phyloP scores from a whole-genome alignment of 1,284 basidiomycete genomes.

The Veloboletus limbatus region DNA sequence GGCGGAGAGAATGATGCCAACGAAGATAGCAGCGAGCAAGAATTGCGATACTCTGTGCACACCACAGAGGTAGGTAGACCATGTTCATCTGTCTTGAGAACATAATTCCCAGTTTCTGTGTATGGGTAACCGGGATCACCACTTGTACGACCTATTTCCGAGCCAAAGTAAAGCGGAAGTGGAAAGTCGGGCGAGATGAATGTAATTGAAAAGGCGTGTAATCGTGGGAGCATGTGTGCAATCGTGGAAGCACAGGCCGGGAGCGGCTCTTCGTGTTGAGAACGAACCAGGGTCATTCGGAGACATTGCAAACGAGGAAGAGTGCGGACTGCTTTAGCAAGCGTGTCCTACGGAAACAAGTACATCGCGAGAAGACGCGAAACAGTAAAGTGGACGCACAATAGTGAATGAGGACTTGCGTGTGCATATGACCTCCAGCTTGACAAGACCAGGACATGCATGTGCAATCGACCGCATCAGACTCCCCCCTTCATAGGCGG shows the following conservation, averaged over 20 bases:
- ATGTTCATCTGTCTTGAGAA: constrained; percentile 44
- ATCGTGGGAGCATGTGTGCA: constrained; percentile 60
- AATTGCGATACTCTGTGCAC: constrained; percentile 47
- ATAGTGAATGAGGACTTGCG: constrained; percentile 68
- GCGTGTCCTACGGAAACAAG: constrained; percentile 39
- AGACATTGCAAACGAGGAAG: constrained; percentile 61
- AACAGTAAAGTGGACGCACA: constrained; percentile 39
- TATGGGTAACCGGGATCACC: constrained; percentile 30
- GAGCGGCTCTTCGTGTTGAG: constrained; percentile 61
- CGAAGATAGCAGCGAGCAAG: constrained; percentile 37
- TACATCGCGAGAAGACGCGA: constrained; percentile 1
- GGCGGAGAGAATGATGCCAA: constrained; percentile 36
- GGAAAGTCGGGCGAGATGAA: constrained; percentile 51
- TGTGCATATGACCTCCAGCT: constrained; percentile 62
- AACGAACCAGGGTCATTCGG: constrained; percentile 58
- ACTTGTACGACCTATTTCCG: constrained; percentile 30
- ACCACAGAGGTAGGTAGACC: constrained; percentile 42
- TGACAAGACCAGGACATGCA: constrained; percentile 58
- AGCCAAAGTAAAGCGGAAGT: constrained; percentile 35
- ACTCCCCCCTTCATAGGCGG: constrained; percentile 68
- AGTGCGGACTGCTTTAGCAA: constrained; percentile 53
- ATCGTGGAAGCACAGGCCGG: constrained; percentile 56
- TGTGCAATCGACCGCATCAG: constrained; percentile 60
- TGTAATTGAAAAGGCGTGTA: constrained; percentile 57
- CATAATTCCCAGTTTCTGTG: constrained; percentile 48